These are phyloP conservation scores for Eutrema salsugineum DNA, from an alignment of 441 rosid species.

Conservation along the genomic window DNA sequence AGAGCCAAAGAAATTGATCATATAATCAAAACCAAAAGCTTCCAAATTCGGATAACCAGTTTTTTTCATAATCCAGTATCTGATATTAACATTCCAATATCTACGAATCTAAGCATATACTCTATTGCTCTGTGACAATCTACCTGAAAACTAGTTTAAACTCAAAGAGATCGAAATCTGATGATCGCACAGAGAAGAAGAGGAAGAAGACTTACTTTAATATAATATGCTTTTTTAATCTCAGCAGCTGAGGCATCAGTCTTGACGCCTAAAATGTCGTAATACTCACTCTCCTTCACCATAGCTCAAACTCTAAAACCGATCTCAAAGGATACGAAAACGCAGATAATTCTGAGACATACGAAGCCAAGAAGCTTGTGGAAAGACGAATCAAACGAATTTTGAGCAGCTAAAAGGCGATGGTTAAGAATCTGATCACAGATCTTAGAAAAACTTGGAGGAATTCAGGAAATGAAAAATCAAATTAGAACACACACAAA, in stretches of 20 bases:
- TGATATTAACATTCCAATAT: neutral
- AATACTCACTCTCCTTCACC: conserved; percentile 81
- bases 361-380: neutral
- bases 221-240: conserved; percentile 90
- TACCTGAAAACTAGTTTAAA: neutral
- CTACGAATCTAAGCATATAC: neutral
- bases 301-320: conserved; percentile 27
- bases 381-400: neutral
- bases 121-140: neutral
- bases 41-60: neutral
- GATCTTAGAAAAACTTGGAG: neutral
- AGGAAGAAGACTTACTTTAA: conserved; percentile 46
- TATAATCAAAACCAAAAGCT: neutral
- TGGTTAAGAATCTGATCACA: neutral
- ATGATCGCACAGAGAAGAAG: neutral
- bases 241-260: conserved; percentile 73
- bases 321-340: neutral
- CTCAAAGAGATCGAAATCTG: neutral
- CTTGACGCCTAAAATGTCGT: conserved; percentile 71
- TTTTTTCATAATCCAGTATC: neutral
- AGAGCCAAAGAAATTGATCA: neutral
- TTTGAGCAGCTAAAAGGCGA: neutral
- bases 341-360: neutral
- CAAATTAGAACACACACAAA: neutral
- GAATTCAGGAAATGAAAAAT: neutral